Evolutionary conservation across 805 yeast genomes (phyloP), one percentile per base, ranked within the genome.

Genomic region (Torulaspora quercuum): DNA sequence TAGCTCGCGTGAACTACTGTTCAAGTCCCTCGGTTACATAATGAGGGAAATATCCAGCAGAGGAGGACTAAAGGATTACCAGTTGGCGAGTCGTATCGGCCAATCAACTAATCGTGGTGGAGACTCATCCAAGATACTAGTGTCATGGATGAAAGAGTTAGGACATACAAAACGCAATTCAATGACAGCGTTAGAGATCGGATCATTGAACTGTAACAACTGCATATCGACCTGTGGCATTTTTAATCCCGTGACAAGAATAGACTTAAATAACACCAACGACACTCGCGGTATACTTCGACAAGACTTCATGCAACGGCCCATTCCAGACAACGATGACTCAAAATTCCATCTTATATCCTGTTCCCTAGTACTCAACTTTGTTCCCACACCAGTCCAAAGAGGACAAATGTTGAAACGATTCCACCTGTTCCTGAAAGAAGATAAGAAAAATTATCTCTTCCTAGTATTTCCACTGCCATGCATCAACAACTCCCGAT

Each of bases 381-480:
- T 85, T 61, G 96, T 90, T 1, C 85, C 95, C 0, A 75, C 76
- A 1, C 76, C 89, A 0, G 51, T 50, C 6, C 73, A 64, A 9
- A 64, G 98, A 35, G 97, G 97, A 2, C 73, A 72, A 4, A 90
- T 90, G 97, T 64, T 88, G 45, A 52, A 53, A 22, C 56, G 82
- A 37, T 73, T 86, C 7, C 63, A 75, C 3, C 39, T 64, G 17
- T 89, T 85, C 52, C 63, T 89, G 24, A 61, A 60, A 24, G 53
- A 53, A 3, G 67, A 35, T 16, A 25, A 24, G 5, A 25, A 23
- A 9, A 12, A 12, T 1, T 53, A 68, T 21, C 58, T 88, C 4
- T 89, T 90, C 53, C 59, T 90, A 8, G 97, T 90, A 5, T 63
- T 90, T 3, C 98, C 98, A 0, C 67, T 83, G 22, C 95, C 97